Base-by-base conservation (phyloP, 2,329 filamentous ascomycete genomes). In the Colletotrichum incanum region DNA sequence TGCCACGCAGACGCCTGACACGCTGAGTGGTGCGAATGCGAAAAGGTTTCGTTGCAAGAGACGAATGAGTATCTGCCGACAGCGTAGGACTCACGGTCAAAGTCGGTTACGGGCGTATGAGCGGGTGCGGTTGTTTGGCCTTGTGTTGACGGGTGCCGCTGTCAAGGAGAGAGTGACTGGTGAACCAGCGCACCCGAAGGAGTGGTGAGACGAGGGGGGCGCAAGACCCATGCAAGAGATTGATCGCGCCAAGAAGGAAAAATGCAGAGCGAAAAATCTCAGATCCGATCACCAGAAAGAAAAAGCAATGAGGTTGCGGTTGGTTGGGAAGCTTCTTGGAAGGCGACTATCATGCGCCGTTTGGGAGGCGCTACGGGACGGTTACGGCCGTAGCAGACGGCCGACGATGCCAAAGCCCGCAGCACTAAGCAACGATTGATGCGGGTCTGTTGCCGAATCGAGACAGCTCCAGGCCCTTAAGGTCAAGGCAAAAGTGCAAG, bases 361-460 rank as follows among this genome's bases (percentile, higher is more conserved):
- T 61, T 41, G 28, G 55, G 39, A 34, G 49, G n/a, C 11, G 37
- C 23, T 37, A 28, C 49, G 39, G 26, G 28, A 67, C 58, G 56
- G 20, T 71, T 71, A 68, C 69, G 69, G 69, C 69, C 69, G 69
- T 68, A 71, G 55, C 23, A n/a, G 28, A n/a, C 43, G 58, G 56
- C 41, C 34, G 55, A 26, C 18, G 55, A 34, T 58, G 43, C 14
- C 41, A n/a, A 47, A 55, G 41, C 28, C 34, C 31, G 37, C 49
- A 39, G 28, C 16, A 41, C 54, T 41, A 49, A 65, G 67, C 56
- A 23, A 26, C 18, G 67, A 41, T 28, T 47, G 16, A 26, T 60
- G 54, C 45, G 67, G 55, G 62, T 54, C 7, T 41, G 50, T 49
- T 66, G 28, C 67, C 62, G 62, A 47, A 70, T 66, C 62, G 41